Conservation (phyloP, 2,329 filamentous ascomycete genomes). For the Alternaria alternata region DNA sequence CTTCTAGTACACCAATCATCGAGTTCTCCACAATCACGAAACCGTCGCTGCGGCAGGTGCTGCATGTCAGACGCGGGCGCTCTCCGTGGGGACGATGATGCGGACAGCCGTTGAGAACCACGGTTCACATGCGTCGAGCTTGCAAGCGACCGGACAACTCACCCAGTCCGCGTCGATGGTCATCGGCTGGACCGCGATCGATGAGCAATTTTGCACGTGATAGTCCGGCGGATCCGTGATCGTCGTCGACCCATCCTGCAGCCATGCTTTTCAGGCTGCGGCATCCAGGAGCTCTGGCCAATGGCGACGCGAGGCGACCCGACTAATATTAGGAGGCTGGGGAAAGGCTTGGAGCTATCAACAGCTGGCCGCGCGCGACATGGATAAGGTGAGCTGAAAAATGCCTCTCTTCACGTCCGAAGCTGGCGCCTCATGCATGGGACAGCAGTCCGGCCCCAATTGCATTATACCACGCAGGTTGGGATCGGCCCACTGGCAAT, state of each 20-base stretch:
- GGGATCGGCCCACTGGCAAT: conserved; percentile 26
- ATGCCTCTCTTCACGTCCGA: conserved; percentile 27
- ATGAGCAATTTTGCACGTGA: conserved; percentile 19
- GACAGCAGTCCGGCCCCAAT: conserved; percentile 38
- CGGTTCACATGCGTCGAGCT: conserved; percentile 14
- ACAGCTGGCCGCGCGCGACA: conserved; percentile 25
- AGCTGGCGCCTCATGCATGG: conserved; percentile 40
- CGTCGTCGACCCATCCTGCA: conserved; percentile 12
- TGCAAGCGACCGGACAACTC: neutral
- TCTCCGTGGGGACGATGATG: conserved; percentile 14
- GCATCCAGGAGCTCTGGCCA: conserved; percentile 23
- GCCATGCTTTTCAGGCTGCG: conserved; percentile 23
- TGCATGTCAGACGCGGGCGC: conserved; percentile 20
- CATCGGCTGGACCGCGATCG: conserved; percentile 7
- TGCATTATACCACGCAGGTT: conserved; percentile 42
- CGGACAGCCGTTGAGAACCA: conserved; percentile 16
- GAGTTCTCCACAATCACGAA: conserved; percentile 12
- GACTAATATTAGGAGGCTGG: conserved; percentile 38
- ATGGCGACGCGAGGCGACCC: conserved; percentile 27
- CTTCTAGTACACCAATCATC: conserved; percentile 3
- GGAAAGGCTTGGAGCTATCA: conserved; percentile 25
- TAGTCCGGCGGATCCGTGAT: conserved; percentile 15
- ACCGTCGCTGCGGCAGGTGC: conserved; percentile 23
- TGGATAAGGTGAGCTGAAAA: conserved; percentile 44
- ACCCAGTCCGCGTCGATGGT: neutral